Evolutionary conservation across 257 asterid genomes (phyloP).

Genomic region (Solanum chaucha): DNA sequence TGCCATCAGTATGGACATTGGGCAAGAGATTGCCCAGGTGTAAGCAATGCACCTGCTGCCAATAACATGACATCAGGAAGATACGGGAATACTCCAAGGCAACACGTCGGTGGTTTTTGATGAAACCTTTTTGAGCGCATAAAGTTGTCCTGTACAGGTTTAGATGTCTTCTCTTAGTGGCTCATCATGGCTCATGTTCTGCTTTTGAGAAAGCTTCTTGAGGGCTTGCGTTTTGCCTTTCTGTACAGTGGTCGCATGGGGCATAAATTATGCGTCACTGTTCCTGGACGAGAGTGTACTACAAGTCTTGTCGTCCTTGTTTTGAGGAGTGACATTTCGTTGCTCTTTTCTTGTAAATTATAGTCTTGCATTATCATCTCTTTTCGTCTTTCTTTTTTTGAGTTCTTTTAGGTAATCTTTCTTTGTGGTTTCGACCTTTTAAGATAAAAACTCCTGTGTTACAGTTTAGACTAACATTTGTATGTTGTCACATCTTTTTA

Average conservation of each 20-base stretch:
- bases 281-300: not conserved
- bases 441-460: not conserved
- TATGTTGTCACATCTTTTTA: not conserved
- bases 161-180: not conserved
- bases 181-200: not conserved
- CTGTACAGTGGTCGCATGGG: not conserved
- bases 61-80: constrained; percentile 33
- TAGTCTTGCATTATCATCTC: not conserved
- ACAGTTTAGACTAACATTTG: too few relatives aligned
- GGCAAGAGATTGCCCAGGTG: constrained; percentile 82
- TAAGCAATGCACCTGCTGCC: constrained; percentile 42
- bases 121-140: not conserved
- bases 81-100: constrained; percentile 50
- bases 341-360: not conserved
- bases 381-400: not conserved
- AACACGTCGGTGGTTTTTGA: constrained; percentile 70
- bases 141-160: not conserved
- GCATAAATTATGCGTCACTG: not conserved
- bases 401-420: not conserved
- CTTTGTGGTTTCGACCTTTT: not conserved
- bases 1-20: constrained; percentile 84
- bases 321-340: not conserved
- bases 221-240: not conserved
- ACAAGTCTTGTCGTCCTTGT: not conserved
- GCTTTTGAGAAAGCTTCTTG: not conserved